Base-by-base conservation (phyloP, 2,329 filamentous ascomycete genomes). In the Hymenoscyphus salicellus region DNA sequence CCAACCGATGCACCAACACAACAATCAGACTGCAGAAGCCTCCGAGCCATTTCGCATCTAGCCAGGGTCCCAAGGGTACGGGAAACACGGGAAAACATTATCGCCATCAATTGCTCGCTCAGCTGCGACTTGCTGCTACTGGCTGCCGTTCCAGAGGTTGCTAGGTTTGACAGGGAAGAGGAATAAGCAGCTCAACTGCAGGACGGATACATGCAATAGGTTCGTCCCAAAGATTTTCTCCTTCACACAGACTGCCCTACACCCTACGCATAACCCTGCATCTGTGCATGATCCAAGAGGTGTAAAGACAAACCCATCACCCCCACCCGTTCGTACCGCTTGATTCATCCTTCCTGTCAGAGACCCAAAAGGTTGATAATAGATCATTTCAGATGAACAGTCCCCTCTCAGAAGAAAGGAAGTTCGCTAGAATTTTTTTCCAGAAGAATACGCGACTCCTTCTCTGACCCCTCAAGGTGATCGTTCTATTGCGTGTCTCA, bases 201-300 rank as follows among this genome's bases (percentile, higher is more conserved):
- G 63, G 67, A 70, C 74, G 73, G 73, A 61, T 74, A 61, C 71
- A 66, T 71, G 73, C 75, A 68, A 76, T 70, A 76, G 72, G 76
- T 76, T 76, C 72, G 71, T 75, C 68, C 73, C 70, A 73, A 75
- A 23, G 23, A 23, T 23, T 52, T 52, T 52, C 8, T 14, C 20
- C 23, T 23, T 20, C 36, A 38, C 33, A 38, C 36, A 38, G 36
- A 17, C 36, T 38, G 36, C 36, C 36, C 36, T 38, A 38, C 46
- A 23, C 46, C 46, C 20, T 52, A 20, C 46, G 23, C 46, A 23
- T 52, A 52, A 38, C 46, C 70, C 70, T 67, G 65, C 62, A 38
- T 38, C 66, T 65, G 69, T 71, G 67, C 66, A 69, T 57, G 65
- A 66, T 66, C 66, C 63, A 65, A 71, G 67, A 72, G 70, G 69